Evolutionary conservation across 169 alveolate genomes (phyloP).

Genomic region (Neospora caninum): DNA sequence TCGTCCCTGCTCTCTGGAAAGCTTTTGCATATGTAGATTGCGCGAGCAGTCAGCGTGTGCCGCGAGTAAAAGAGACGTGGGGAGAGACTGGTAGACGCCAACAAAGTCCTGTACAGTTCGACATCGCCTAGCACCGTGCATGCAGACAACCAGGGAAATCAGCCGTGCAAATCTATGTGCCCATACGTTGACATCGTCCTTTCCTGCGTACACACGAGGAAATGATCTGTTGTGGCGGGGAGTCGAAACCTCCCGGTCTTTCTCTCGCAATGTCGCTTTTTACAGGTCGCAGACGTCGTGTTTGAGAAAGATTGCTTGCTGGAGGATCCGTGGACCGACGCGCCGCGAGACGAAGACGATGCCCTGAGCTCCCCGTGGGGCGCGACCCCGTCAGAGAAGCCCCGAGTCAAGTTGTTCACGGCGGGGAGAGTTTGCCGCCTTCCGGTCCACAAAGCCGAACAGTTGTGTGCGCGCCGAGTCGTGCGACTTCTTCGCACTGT

Average conservation of each 20-base stretch:
- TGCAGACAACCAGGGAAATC: no score
- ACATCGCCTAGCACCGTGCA: no score
- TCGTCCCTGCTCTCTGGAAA: no score
- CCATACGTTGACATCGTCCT: no score
- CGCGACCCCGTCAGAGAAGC: background rate
- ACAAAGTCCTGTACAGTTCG: no score
- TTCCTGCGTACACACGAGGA: no score
- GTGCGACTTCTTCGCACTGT: slow-evolving; percentile 12
- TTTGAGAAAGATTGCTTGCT: slow-evolving; percentile 57
- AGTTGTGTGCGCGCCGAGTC: slow-evolving; percentile 23
- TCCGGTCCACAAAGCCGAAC: slow-evolving; percentile 48
- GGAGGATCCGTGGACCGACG: slow-evolving; percentile 49
- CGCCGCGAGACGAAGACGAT: slow-evolving; percentile 11
- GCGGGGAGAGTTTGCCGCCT: slow-evolving; percentile 38
- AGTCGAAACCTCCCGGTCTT: background rate
- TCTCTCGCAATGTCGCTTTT: background rate
- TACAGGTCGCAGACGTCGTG: slow-evolving; percentile 51
- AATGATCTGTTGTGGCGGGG: background rate
- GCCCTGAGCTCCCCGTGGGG: background rate
- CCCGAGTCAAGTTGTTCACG: background rate
- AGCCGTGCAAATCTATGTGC: no score
- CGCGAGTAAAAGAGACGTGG: no score
- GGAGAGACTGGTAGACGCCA: no score
- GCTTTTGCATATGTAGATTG: no score
- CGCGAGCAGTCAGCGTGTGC: no score